Evolutionary conservation across 2,329 filamentous ascomycete genomes (phyloP), one percentile per base, ranked within the genome.

Genomic region (Colletotrichum sp.): DNA sequence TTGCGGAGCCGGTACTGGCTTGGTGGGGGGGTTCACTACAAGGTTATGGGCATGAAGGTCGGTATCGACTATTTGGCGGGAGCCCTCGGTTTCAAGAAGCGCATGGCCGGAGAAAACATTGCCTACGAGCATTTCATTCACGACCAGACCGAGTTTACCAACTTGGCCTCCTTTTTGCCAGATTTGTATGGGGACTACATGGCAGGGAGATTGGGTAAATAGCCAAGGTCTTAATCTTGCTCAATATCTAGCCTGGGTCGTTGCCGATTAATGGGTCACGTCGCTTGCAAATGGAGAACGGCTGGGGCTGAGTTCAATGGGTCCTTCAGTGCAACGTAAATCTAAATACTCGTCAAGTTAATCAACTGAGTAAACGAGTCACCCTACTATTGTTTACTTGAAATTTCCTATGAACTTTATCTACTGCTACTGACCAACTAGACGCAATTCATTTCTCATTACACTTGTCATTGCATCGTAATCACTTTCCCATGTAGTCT

Each of bases 101-200:
- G 70, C 12, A 69, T 76, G 73, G 70, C 44, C 1, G 73, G 73
- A 8, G 73, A 76, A 2, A 76, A 60, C 5, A 34, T 76, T 28
- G 73, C 73, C 3, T 76, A 76, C 9, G 73, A 76, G 59, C 73
- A 76, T 28, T 76, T 76, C 28, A 73, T 76, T 36, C 73, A 76
- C 13, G 73, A 76, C 28, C 73, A 76, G 44, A 76, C 70, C 6
- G 73, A 76, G 73, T 76, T 76, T 15, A 76, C 73, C 0, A 76
- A 76, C 21, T 36, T 76, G 44, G 73, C 73, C 6, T 69, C 70
- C 3, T 76, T 76, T 34, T 18, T 76, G 13, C 73, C 73, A 3
- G 28, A 52, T 4, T 26, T 76, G 4, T 69, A 76, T 15, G 73
- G 64, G 12, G 73, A 76, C 15, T 12, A 76, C 13, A n/a, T 73